Conservation (phyloP, 768 basidiomycete species). For the Pisolithus albus region DNA sequence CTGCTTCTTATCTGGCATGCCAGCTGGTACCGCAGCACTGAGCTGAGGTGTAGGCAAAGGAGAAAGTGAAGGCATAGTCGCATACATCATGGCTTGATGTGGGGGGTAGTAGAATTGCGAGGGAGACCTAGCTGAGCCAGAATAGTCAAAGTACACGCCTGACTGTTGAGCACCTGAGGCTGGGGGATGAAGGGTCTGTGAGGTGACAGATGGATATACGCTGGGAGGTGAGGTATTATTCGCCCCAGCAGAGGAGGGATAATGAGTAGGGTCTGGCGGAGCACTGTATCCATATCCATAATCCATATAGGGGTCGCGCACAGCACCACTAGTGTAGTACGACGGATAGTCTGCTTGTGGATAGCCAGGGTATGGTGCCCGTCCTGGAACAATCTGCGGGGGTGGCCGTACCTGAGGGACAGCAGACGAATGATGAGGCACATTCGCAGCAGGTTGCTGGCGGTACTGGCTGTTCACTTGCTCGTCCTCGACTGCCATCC, state of each 20-base stretch:
- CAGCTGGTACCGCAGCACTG: slow-evolving; percentile 32
- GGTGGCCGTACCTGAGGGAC: slow-evolving; percentile 37
- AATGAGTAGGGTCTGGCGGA: slow-evolving; percentile 44
- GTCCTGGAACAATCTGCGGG: slow-evolving; percentile 36
- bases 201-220: slow-evolving; percentile 43
- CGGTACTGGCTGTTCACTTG: slow-evolving; percentile 34
- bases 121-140: slow-evolving; percentile 38
- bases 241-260: slow-evolving; percentile 40
- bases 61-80: slow-evolving; percentile 44
- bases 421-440: slow-evolving; percentile 23
- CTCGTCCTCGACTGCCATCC: slow-evolving; percentile 56
- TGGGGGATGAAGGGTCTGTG: slow-evolving; percentile 39
- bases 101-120: slow-evolving; percentile 59
- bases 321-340: slow-evolving; percentile 49
- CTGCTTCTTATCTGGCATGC: slow-evolving; percentile 53
- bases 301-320: slow-evolving; percentile 46
- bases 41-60: slow-evolving; percentile 49
- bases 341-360: slow-evolving; percentile 51
- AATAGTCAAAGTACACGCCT: slow-evolving; percentile 55
- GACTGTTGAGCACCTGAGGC: slow-evolving; percentile 40
- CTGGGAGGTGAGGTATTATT: slow-evolving; percentile 37
- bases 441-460: slow-evolving; percentile 25
- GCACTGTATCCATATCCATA: slow-evolving; percentile 53
- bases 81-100: slow-evolving; percentile 54
- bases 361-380: slow-evolving; percentile 44